phyloP scores from a whole-genome alignment of 2,329 filamentous ascomycete species.

The Phaeosphaeriaceae sp. region DNA sequence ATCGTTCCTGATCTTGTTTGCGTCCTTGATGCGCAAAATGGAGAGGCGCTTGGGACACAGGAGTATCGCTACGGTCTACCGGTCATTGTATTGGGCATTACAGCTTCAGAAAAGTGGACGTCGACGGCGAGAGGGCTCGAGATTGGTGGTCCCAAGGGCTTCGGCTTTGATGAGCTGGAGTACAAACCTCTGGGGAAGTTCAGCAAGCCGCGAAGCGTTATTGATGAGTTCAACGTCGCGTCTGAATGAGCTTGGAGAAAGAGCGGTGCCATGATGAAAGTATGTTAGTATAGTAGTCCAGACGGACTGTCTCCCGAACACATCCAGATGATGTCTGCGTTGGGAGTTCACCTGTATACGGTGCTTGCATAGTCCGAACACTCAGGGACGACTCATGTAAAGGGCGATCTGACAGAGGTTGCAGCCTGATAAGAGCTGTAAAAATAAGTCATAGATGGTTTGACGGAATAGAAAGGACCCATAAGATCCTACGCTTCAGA shows the following conservation, averaged over 20 bases:
- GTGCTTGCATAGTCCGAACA: neutral
- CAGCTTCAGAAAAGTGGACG: constrained; percentile 7
- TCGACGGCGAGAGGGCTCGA: constrained; percentile 5
- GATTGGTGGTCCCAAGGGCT: constrained; percentile 2
- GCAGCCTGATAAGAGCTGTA: neutral
- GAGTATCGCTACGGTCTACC: constrained; percentile 10
- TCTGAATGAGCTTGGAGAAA: neutral
- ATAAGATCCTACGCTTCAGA: neutral
- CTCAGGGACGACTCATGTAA: neutral
- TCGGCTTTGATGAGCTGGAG: constrained; percentile 7
- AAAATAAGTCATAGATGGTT: neutral
- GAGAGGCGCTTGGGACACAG: constrained; percentile 9
- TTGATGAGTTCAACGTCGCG: constrained; percentile 4
- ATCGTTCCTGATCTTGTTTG: constrained; percentile 12
- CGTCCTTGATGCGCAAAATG: constrained; percentile 8
- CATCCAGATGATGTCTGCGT: too few relatives aligned
- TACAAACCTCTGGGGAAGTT: constrained; percentile 1
- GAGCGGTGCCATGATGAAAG: neutral
- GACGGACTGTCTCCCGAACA: neutral
- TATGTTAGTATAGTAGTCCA: neutral
- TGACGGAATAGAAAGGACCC: neutral
- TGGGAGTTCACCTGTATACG: too few relatives aligned
- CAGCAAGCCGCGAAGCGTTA: constrained; percentile 3
- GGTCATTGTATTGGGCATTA: constrained; percentile 10
- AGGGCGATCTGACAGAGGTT: neutral